Conservation (phyloP, 345 rosid species). For the Salix caprea region DNA sequence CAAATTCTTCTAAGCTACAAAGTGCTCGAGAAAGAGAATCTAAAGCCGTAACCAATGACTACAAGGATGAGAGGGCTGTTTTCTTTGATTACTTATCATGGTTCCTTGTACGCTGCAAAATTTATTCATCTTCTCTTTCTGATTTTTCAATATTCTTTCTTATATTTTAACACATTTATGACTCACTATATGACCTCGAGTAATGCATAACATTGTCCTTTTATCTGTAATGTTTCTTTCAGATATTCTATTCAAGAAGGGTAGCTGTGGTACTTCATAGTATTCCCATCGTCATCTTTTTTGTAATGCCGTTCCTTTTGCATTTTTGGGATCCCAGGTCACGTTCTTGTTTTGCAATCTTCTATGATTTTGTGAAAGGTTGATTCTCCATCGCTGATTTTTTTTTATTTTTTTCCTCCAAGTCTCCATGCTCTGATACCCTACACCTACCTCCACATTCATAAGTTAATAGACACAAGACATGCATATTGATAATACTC, state of each 20-base stretch:
- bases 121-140: conserved; percentile 5
- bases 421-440: not conserved
- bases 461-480: not conserved
- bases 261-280: conserved; percentile 67
- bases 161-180: not conserved
- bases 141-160: conserved; percentile 4
- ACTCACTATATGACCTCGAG: not conserved
- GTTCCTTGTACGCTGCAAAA: conserved; percentile 55
- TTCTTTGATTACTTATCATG: conserved; percentile 88
- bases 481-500: conserved; percentile 12
- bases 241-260: conserved; percentile 79
- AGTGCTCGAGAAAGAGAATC: conserved; percentile 53
- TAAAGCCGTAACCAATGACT: conserved; percentile 28
- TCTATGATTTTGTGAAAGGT: conserved; percentile 74
- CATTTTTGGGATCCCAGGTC: conserved; percentile 41
- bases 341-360: conserved; percentile 44
- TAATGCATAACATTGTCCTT: conserved; percentile 4
- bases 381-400: conserved; percentile 8
- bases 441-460: not conserved
- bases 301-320: conserved; percentile 58
- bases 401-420: not conserved
- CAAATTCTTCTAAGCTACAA: conserved; percentile 69
- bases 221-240: conserved; percentile 25
- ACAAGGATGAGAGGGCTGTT: conserved; percentile 62
- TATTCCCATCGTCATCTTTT: conserved; percentile 57